Conservation (phyloP, 768 basidiomycete species). For the Leccinum subtestaceum region DNA sequence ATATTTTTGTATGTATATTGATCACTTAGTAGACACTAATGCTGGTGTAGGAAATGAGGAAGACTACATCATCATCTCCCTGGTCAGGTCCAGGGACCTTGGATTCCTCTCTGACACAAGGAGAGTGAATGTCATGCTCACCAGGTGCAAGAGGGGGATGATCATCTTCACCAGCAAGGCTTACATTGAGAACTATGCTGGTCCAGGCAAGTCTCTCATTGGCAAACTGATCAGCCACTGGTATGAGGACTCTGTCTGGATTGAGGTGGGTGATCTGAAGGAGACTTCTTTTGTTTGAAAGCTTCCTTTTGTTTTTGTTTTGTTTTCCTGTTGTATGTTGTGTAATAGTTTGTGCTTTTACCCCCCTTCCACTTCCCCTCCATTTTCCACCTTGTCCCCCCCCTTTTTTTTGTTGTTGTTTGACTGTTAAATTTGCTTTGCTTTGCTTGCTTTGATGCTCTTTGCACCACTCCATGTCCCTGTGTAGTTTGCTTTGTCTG, state of each 20-base stretch:
- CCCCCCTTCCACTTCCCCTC: background rate
- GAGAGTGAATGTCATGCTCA: slow-evolving; percentile 87
- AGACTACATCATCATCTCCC: slow-evolving; percentile 69
- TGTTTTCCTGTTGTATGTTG: background rate
- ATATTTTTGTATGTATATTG: slow-evolving; percentile 3
- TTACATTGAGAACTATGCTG: slow-evolving; percentile 58
- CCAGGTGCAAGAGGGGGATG: slow-evolving; percentile 77
- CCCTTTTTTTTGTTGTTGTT: background rate
- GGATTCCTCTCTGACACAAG: slow-evolving; percentile 67
- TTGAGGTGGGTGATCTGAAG: slow-evolving; percentile 32
- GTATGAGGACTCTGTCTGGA: slow-evolving; percentile 37
- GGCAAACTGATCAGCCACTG: slow-evolving; percentile 35
- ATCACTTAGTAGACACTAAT: background rate
- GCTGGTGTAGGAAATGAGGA: slow-evolving; percentile 70
- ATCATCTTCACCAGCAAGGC: slow-evolving; percentile 61
- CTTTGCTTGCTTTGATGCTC: background rate
- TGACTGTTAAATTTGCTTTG: background rate
- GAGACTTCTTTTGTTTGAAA: slow-evolving; percentile 17
- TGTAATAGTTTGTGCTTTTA: background rate
- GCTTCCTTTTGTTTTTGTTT: background rate
- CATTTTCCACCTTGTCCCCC: background rate
- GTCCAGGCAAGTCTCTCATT: slow-evolving; percentile 44
- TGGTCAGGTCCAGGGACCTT: slow-evolving; percentile 58
- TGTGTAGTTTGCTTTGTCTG: slow-evolving; percentile 7
- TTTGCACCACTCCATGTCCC: background rate